Evolutionary conservation across 2,329 filamentous ascomycete species (phyloP).

Genomic region (Cladophialophora yegresii): DNA sequence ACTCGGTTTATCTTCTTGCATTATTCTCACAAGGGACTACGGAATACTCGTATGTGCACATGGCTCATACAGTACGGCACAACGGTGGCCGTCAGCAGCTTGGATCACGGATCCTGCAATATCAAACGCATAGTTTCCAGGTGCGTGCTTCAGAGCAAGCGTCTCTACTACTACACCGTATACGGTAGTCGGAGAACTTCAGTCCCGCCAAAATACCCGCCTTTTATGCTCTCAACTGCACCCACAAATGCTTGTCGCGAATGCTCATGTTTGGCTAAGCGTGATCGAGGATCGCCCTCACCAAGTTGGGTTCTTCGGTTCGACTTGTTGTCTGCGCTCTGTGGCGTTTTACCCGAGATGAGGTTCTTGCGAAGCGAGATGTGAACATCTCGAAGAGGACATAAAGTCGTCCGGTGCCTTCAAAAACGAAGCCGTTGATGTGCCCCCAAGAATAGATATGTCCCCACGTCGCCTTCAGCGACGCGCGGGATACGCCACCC

Average conservation of each 20-base stretch:
- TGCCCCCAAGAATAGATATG: background rate
- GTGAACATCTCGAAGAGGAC: constrained; percentile 19
- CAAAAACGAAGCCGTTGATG: background rate
- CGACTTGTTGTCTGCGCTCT: constrained; percentile 13
- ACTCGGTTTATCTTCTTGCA: background rate
- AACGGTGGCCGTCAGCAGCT: background rate
- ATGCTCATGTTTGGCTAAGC: constrained; percentile 7
- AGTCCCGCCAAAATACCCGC: background rate
- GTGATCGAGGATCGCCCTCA: constrained; percentile 32
- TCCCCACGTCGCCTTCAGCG: background rate
- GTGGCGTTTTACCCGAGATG: constrained; percentile 32
- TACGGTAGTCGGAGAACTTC: background rate
- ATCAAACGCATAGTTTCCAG: background rate
- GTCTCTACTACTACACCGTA: background rate
- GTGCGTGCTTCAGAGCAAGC: background rate
- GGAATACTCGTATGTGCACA: background rate
- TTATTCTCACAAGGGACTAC: too few relatives aligned
- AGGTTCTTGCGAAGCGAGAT: constrained; percentile 24
- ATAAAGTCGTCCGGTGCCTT: background rate
- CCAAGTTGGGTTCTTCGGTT: constrained; percentile 28
- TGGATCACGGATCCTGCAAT: background rate
- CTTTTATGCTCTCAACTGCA: background rate
- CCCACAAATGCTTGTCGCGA: background rate
- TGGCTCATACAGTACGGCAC: background rate
- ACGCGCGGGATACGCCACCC: background rate